Conservation (phyloP, 108 stramenopile genomes). For the Skeletonema tropicum region DNA sequence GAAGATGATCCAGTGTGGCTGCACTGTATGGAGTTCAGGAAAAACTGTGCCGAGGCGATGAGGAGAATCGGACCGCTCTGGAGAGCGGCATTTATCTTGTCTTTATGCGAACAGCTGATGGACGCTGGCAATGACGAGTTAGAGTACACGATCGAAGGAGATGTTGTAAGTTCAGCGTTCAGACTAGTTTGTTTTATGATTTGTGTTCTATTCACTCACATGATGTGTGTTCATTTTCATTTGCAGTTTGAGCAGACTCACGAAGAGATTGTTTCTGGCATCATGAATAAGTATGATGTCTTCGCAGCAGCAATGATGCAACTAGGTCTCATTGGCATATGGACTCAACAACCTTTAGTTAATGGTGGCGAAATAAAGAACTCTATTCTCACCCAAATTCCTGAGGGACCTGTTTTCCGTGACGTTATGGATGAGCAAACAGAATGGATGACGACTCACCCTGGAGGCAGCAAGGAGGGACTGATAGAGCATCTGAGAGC, state of each 20-base stretch:
- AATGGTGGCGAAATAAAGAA: slow-evolving; percentile 67
- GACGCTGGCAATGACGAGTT: slow-evolving; percentile 34
- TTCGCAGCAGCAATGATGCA: slow-evolving; percentile 80
- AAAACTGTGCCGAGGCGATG: slow-evolving; percentile 55
- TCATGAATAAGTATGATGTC: slow-evolving; percentile 72
- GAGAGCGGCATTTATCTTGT: slow-evolving; percentile 76
- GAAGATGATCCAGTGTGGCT: slow-evolving; percentile 80
- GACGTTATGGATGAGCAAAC: slow-evolving; percentile 88
- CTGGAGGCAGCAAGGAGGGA: slow-evolving; percentile 62
- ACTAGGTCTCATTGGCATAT: slow-evolving; percentile 77
- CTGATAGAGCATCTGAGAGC: slow-evolving; percentile 59
- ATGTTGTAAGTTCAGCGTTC: slow-evolving; percentile 53
- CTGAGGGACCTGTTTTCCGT: slow-evolving; percentile 77
- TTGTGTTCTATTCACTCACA: neutral
- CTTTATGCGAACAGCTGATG: slow-evolving; percentile 71
- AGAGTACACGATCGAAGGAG: slow-evolving; percentile 74
- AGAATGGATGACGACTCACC: slow-evolving; percentile 78
- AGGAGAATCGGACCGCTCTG: slow-evolving; percentile 68
- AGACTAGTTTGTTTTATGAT: neutral
- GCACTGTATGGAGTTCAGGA: slow-evolving; percentile 82
- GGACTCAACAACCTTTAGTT: slow-evolving; percentile 75
- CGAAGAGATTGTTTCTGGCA: slow-evolving; percentile 66
- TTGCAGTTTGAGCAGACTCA: slow-evolving; percentile 57
- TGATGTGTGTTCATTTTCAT: neutral
- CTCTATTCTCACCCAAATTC: slow-evolving; percentile 61